Conservation (phyloP, 768 basidiomycete genomes). For the Lactifluus piperatus region DNA sequence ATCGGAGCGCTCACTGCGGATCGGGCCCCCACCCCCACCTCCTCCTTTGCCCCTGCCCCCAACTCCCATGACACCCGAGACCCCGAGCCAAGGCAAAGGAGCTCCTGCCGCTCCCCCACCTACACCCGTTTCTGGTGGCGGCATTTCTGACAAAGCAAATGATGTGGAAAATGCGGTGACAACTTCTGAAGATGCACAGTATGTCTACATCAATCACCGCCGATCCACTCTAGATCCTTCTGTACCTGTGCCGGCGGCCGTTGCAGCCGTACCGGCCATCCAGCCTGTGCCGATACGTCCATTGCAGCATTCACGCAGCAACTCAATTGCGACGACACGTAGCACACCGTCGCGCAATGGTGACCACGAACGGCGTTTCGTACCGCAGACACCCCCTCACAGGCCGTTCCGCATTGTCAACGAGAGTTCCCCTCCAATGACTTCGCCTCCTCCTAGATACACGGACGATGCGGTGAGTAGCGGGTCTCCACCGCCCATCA, state of each 20-base stretch:
- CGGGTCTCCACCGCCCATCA: slow-evolving; percentile 7
- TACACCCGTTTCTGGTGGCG: neutral
- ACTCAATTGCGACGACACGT: neutral
- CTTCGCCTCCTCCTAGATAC: slow-evolving; percentile 14
- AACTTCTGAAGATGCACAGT: slow-evolving; percentile 12
- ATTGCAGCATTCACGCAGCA: neutral
- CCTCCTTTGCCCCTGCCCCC: slow-evolving; percentile 9
- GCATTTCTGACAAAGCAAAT: neutral
- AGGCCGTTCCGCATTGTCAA: slow-evolving; percentile 17
- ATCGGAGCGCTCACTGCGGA: slow-evolving; percentile 13
- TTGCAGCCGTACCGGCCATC: neutral
- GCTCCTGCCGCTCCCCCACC: slow-evolving; percentile 6
- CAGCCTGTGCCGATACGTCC: neutral
- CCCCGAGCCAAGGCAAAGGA: neutral
- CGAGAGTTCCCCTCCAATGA: neutral
- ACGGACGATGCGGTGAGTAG: neutral
- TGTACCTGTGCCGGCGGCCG: neutral
- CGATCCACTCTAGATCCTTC: neutral
- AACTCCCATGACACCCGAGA: neutral
- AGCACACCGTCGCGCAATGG: neutral
- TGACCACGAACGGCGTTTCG: neutral
- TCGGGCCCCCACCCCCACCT: slow-evolving; percentile 10
- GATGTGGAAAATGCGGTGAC: neutral
- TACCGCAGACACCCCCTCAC: slow-evolving; percentile 1
- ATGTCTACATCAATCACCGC: slow-evolving; percentile 3